Base-by-base conservation (phyloP, 306 rosid genomes). In the Senna tora region DNA sequence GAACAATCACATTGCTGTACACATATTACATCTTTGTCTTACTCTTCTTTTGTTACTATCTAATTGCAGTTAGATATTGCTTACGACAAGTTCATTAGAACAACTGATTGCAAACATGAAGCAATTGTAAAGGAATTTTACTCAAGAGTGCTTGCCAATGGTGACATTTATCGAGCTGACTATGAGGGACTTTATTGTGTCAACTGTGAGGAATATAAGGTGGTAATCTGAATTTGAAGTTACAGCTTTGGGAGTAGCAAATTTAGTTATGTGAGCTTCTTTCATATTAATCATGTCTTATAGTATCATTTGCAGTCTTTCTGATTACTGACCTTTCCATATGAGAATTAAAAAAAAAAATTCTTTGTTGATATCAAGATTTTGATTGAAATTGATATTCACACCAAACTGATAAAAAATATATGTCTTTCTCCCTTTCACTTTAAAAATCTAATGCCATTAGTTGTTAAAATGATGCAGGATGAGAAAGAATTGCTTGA, bases 131-230 rank as follows among this genome's bases (percentile, higher is more conserved):
- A 85, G 91, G 98, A 89, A 77, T 91, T 94, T 83, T 94, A 94
- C 79, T 87, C 90, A 0, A 88, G 89, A 81, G 97, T 91, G 75
- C 92, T 89, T 77, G 92, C 91, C 74, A 94, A 74, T 33, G 97
- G 96, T 17, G 97, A 94, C 72, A 94, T 91, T 73, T 94, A 94
- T 77, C 89, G 88, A 71, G 96, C 97, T 80, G 95, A 94, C 73
- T 94, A 91, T 62, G 97, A 89, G 75, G 98, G 98, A 51, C 94
- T 94, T 70, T 94, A 94, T 84, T 94, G 98, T 69, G 84, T 94
- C 73, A 91, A 88, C 67, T 94, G 98, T 33, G 98, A 94, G 82
- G 98, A 94, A 72, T 94, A 94, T 74, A 94, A 94, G 98, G 96
- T 93, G 51, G 21, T 72, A 30, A 42, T 75, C 83, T 52, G 11